Evolutionary conservation across 345 rosid genomes (phyloP).

Genomic region (Acer campestre): DNA sequence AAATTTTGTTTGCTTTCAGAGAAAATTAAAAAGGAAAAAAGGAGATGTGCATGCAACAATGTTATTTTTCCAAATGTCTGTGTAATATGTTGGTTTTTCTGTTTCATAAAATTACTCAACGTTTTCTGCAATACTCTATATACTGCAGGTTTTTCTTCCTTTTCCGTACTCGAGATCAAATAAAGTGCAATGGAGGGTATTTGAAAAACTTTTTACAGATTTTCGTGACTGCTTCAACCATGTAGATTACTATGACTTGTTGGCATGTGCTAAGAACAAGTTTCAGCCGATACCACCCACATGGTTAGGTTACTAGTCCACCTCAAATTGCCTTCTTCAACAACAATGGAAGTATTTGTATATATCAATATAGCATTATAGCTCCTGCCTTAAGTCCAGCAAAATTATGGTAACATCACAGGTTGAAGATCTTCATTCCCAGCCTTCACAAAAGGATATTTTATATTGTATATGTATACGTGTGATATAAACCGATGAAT

Average conservation of each 20-base stretch:
- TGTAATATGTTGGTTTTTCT: conserved; percentile 57
- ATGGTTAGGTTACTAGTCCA: conserved; percentile 69
- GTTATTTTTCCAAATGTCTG: background rate
- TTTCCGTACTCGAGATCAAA: conserved; percentile 75
- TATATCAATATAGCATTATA: background rate
- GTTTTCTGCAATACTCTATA: background rate
- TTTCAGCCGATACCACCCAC: conserved; percentile 74
- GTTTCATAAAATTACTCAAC: background rate
- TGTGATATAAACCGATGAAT: background rate
- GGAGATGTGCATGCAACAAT: background rate
- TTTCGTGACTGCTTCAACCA: conserved; percentile 72
- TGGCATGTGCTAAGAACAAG: conserved; percentile 74
- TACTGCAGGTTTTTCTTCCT: conserved; percentile 74
- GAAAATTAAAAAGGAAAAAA: background rate
- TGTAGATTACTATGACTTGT: conserved; percentile 63
- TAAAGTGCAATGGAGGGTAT: conserved; percentile 74
- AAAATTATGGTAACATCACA: background rate
- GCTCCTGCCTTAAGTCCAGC: background rate
- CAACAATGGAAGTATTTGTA: conserved; percentile 14
- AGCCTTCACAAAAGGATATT: background rate
- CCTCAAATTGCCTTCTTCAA: background rate
- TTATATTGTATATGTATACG: background rate
- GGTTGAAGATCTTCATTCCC: background rate
- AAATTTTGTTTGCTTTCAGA: background rate
- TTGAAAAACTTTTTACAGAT: conserved; percentile 84